These are phyloP conservation scores for Cenchrus purpureus DNA, from an alignment of 176 grass and related monocot genomes.

Conservation along the genomic window DNA sequence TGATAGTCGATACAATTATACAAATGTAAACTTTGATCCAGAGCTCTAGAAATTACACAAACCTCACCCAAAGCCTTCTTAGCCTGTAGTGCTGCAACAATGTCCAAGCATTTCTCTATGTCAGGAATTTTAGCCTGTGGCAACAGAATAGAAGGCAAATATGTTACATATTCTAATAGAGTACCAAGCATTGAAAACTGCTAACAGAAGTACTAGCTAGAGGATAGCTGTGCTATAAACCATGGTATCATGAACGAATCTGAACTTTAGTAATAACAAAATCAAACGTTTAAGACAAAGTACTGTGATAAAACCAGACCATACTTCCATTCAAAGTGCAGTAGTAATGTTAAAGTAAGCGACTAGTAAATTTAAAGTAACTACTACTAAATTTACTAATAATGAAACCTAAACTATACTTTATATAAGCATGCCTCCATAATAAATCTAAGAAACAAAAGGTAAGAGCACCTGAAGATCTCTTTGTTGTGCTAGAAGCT, in stretches of 20 bases:
- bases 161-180: neutral
- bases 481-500: slow-evolving; percentile 96
- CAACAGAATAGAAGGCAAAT: slow-evolving; percentile 31
- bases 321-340: no score
- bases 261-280: neutral
- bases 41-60: slow-evolving; percentile 42
- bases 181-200: no score
- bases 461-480: slow-evolving; percentile 82
- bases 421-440: neutral
- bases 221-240: no score
- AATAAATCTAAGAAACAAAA: slow-evolving; percentile 18
- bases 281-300: no score
- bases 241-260: neutral
- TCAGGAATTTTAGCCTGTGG: slow-evolving; percentile 96
- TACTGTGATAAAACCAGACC: no score
- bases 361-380: neutral
- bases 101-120: slow-evolving; percentile 92
- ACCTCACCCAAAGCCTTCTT: slow-evolving; percentile 87
- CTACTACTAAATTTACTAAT: neutral
- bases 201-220: no score
- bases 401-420: neutral
- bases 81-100: slow-evolving; percentile 72
- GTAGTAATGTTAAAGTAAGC: no score
- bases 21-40: neutral
- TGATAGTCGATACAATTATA: neutral